Percentiles rank a stretch among this genome's conserved stretches.
Conservation (phyloP, 2,329 filamentous ascomycete genomes). For the Hypocreales sp. region DNA sequence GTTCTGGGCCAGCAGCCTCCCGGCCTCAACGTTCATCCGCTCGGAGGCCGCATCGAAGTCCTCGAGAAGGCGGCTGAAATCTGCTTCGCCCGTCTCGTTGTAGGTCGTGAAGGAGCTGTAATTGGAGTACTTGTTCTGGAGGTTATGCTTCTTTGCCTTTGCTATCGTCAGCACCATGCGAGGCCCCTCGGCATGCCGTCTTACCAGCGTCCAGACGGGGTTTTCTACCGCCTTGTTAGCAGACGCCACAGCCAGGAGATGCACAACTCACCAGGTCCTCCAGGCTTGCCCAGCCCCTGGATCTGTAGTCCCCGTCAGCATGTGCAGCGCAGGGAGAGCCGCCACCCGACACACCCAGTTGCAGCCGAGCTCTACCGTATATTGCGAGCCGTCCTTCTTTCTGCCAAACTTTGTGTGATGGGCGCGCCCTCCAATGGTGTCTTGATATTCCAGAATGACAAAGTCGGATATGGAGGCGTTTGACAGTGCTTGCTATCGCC, state of each 20-base stretch:
- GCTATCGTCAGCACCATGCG: background rate
- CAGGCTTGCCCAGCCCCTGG: slow-evolving; percentile 8
- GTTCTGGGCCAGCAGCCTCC: slow-evolving; percentile 40
- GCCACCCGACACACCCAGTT: slow-evolving; percentile 36
- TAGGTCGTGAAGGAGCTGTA: slow-evolving; percentile 43
- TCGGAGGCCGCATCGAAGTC: slow-evolving; percentile 31
- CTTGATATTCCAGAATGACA: slow-evolving; percentile 47
- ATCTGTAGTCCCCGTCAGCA: slow-evolving; percentile 8
- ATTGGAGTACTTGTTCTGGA: slow-evolving; percentile 42
- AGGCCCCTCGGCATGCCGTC: too few species aligned
- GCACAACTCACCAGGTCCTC: slow-evolving; percentile 9
- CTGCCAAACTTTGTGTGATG: slow-evolving; percentile 41
- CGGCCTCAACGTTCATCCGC: slow-evolving; percentile 33
- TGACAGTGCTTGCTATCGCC: slow-evolving; percentile 32
- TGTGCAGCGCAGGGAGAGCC: slow-evolving; percentile 5
- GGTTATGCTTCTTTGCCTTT: slow-evolving; percentile 36
- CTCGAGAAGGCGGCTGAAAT: slow-evolving; percentile 35
- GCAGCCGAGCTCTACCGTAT: slow-evolving; percentile 47
- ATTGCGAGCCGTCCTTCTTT: slow-evolving; percentile 30
- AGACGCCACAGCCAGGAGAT: too few species aligned
- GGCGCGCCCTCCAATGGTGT: slow-evolving; percentile 46
- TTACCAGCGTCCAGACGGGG: slow-evolving; percentile 41
- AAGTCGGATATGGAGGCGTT: slow-evolving; percentile 49
- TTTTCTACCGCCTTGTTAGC: slow-evolving; percentile 31
- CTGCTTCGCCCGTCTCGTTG: slow-evolving; percentile 35